Evolutionary conservation across 208 protist species (phyloP).

Genomic region (Sergeia podlipaevii): DNA sequence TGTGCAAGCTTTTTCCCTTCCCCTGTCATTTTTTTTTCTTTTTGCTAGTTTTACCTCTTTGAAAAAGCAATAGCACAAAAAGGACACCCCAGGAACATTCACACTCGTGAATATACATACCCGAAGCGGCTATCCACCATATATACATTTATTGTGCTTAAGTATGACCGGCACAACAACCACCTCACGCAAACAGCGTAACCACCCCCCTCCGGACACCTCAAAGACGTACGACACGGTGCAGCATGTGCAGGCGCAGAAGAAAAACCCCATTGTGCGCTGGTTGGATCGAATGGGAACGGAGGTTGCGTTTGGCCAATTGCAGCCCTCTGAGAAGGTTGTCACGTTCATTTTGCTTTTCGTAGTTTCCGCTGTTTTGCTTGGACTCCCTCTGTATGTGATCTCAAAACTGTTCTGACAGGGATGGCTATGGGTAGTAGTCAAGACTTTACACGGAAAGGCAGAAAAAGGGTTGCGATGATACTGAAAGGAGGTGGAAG

Average conservation of each 20-base stretch:
- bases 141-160: slow-evolving; percentile 2
- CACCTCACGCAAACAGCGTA: neutral
- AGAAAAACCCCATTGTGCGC: slow-evolving; percentile 18
- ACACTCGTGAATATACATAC: too few relatives aligned
- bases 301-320: slow-evolving; percentile 43
- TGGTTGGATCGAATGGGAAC: slow-evolving; percentile 24
- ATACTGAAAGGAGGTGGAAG: too few relatives aligned
- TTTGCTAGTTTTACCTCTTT: too few relatives aligned
- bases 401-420: neutral
- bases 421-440: too few relatives aligned
- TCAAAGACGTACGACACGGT: slow-evolving; percentile 75
- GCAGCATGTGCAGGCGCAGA: slow-evolving; percentile 23
- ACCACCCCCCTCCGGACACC: slow-evolving; percentile 55
- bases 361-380: slow-evolving; percentile 17
- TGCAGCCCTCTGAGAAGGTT: slow-evolving; percentile 54
- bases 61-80: too few relatives aligned
- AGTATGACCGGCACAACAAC: neutral
- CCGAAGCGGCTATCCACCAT: too few relatives aligned
- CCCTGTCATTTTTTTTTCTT: too few relatives aligned
- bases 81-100: too few relatives aligned
- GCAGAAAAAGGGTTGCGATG: too few relatives aligned
- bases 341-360: slow-evolving; percentile 20
- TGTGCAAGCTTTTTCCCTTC: too few relatives aligned
- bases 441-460: too few relatives aligned
- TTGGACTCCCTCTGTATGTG: slow-evolving; percentile 24